Evolutionary conservation across 345 rosid species (phyloP), one percentile per base, ranked within the genome.

Genomic region (Arabidopsis suecica): DNA sequence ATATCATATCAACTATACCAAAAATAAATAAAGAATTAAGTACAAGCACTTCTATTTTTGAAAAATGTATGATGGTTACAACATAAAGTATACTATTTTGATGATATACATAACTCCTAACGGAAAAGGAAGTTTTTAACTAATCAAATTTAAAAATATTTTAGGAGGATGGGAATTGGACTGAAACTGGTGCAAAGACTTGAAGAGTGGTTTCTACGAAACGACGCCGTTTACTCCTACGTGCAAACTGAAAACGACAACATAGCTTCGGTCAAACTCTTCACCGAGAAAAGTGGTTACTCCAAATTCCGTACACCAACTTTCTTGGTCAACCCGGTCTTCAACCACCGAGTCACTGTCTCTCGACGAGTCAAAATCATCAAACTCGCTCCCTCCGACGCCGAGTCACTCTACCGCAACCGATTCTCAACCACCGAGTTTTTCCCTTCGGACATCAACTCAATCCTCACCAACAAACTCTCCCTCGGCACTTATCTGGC

Each of bases 181-280:
- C 53, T 86, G 54, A 93, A 84, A 72, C 79, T 96, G 61, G 96
- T 93, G 10, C 73, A 53, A 25, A 65, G 82, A 68, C 80, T 87
- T 55, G 99, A 96, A 73, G 88, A 83, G 42, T 96, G 99, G 99
- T 91, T 96, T 71, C 78, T 80, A 11, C 69, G 78, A 79, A 89
- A 82, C 84, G 98, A 89, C 77, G 96, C 94, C 60, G 95, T 85
- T 55, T 96, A 96, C 67, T 79, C 97, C 0, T 96, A 93, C 86
- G 80, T 96, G n/a, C 98, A 97, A 14, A 93, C 98, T 0, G 99
- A 93, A 82, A 88, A 80, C 85, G 97, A 93, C 85, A 96, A 96
- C 84, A 56, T 57, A 68, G 90, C 99, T 54, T 96, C 98, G 44
- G 88, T 96, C 65, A 85, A 81, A 58, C 91, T 96, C 49, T 96